Base-by-base conservation (phyloP, 306 rosid genomes). In the Vigna reflexopilosa region DNA sequence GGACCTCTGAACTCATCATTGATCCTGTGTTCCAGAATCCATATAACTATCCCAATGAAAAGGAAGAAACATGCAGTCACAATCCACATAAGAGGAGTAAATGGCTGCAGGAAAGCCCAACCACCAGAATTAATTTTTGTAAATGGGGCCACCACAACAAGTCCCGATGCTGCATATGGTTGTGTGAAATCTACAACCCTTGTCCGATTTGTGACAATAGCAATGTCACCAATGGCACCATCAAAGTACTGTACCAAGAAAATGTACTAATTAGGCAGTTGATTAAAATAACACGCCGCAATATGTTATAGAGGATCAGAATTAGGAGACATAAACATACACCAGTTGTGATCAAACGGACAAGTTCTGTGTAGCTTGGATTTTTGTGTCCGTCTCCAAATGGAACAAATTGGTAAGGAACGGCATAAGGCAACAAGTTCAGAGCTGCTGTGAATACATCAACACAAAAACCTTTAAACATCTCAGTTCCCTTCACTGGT, bases 1-100 rank as follows among this genome's bases (percentile, higher is more conserved):
- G 98, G 82, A 76, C 99, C 99, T 78, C 98, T 87, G 88, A 96
- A 96, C 75, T 96, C 99, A 58, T 89, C 96, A 61, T 96, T 96
- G 36, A 88, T 86, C 70, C 97, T 86, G 85, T 96, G 98, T 89
- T 96, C 99, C 83, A 96, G 81, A 81, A 84, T 85, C 98, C 98
- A 96, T 52, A 96, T 90, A 69, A 96, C 96, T 70, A 90, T 71
- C 67, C 98, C 99, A 17, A 96, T 54, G 77, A 93, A 66, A 82
- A 96, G 68, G 84, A 96, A 93, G 87, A 83, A 93, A 77, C 76
- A 71, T 71, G 87, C 90, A 76, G 89, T 93, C 78, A 93, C 91
- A 19, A 74, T 57, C 99, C 98, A 96, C 99, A 93, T 89, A n/a
- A 38, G 71, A 58, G 85, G 85, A 80, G 85, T 86, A 86, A 93